Evolutionary conservation across 2,329 filamentous ascomycete species (phyloP).

Genomic region (Aspergillus jensenii): DNA sequence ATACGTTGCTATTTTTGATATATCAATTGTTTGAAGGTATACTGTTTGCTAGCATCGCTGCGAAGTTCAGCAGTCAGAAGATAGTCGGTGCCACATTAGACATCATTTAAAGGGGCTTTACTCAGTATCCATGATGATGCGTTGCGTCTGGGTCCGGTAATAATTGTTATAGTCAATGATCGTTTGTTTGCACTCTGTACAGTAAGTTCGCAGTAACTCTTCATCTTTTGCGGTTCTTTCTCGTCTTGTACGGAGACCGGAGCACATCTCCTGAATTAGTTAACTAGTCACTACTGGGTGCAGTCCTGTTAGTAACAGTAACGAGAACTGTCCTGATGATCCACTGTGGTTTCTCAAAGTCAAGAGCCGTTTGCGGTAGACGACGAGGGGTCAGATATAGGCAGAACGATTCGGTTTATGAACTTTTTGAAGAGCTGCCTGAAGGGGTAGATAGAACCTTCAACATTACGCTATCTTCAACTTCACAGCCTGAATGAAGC

Average conservation of each 20-base stretch:
- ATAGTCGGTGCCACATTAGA: background rate
- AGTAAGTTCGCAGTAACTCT: background rate
- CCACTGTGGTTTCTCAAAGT: conserved; percentile 1
- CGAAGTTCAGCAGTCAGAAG: background rate
- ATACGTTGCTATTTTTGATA: background rate
- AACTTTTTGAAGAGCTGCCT: background rate
- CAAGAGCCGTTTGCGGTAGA: background rate
- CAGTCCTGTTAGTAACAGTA: background rate
- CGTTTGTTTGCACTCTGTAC: too few relatives aligned
- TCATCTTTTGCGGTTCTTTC: background rate
- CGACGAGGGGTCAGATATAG: background rate
- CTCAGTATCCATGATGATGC: background rate
- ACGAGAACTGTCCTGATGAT: background rate
- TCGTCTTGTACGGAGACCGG: background rate
- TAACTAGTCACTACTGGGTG: background rate
- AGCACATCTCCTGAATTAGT: background rate
- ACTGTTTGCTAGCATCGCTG: background rate
- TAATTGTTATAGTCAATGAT: background rate
- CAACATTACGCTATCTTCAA: too few relatives aligned
- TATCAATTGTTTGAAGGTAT: background rate
- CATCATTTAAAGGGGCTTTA: background rate
- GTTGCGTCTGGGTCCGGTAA: background rate
- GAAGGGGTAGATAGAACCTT: background rate
- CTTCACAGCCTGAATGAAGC: too few relatives aligned
- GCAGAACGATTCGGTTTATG: background rate